Evolutionary conservation across 768 basidiomycete genomes (phyloP).

Genomic region (Clathrus columnatus): DNA sequence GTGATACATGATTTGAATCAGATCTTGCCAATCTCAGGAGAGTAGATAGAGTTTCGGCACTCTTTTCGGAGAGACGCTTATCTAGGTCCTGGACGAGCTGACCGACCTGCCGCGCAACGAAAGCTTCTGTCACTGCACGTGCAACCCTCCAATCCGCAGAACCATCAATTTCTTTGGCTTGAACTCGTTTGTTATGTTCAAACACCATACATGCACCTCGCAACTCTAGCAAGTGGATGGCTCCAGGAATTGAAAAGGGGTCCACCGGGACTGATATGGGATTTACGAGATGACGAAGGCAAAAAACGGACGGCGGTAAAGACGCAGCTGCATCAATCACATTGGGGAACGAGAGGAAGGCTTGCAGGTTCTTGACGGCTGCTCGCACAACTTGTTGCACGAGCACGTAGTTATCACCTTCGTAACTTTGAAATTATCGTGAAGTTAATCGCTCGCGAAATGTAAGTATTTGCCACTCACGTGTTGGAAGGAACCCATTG

Average conservation of each 20-base stretch:
- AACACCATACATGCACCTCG: constrained; percentile 55
- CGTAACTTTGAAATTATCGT: constrained; percentile 36
- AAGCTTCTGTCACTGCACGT: constrained; percentile 60
- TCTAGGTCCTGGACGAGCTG: constrained; percentile 35
- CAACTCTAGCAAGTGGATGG: constrained; percentile 48
- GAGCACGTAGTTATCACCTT: constrained; percentile 74
- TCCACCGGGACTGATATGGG: constrained; percentile 1
- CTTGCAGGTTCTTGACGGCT: constrained; percentile 40
- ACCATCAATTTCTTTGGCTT: constrained; percentile 37
- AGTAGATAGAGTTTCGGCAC: constrained; percentile 18
- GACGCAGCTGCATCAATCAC: constrained; percentile 13
- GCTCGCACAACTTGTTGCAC: constrained; percentile 68
- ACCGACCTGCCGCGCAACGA: constrained; percentile 48
- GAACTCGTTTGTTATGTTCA: constrained; percentile 25
- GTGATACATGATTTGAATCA: constrained; percentile 13
- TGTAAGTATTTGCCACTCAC: neutral
- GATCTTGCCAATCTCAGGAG: constrained; percentile 23
- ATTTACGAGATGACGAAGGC: constrained; percentile 44
- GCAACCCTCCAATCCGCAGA: constrained; percentile 49
- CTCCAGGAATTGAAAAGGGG: constrained; percentile 32
- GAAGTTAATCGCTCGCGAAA: neutral
- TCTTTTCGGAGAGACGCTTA: constrained; percentile 9
- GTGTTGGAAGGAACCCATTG: constrained; percentile 8
- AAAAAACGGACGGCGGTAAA: constrained; percentile 42
- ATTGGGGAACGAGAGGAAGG: constrained; percentile 18